Evolutionary conservation across 2,329 filamentous ascomycete genomes (phyloP).

Genomic region (Sodiomyces alkalinus): DNA sequence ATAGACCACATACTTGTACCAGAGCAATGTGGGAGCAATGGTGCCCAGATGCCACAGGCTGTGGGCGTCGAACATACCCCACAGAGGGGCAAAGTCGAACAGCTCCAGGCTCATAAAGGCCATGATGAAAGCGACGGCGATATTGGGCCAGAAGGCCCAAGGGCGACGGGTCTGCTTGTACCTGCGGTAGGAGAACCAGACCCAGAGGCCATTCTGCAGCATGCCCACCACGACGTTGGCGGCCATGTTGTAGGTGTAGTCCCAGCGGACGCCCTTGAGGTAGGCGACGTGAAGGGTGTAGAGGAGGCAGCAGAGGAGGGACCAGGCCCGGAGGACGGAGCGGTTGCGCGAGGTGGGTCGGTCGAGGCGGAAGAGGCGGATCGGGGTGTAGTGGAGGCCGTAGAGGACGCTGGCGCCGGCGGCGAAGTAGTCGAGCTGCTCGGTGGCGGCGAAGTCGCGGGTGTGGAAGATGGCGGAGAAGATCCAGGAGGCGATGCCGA

Average conservation of each 20-base stretch:
- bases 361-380: conserved; percentile 76
- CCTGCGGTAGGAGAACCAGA: conserved; percentile 59
- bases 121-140: conserved; percentile 85
- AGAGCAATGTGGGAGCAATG: conserved; percentile 72
- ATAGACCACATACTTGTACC: conserved; percentile 74
- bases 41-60: conserved; percentile 93
- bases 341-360: conserved; percentile 24
- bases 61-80: conserved; percentile 79
- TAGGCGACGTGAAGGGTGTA: conserved; percentile 71
- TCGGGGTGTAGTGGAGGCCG: conserved; percentile 70
- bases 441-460: conserved; percentile 69
- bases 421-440: conserved; percentile 92
- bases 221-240: conserved; percentile 77
- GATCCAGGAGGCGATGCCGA: conserved; percentile 71
- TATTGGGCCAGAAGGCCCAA: conserved; percentile 81
- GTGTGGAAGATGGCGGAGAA: conserved; percentile 90
- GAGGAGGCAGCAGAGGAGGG: conserved; percentile 50
- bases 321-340: conserved; percentile 58
- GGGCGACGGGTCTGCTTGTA: conserved; percentile 55
- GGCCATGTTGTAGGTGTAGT: conserved; percentile 97
- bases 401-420: conserved; percentile 85
- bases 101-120: conserved; percentile 92
- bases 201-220: conserved; percentile 74
- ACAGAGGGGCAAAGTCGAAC: conserved; percentile 79
- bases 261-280: conserved; percentile 73